A percentile compares a stretch with the other conserved stretches of the same genome.
Conservation (phyloP, 352 stramenopile species). For the Globisporangium cylindrosporum region DNA sequence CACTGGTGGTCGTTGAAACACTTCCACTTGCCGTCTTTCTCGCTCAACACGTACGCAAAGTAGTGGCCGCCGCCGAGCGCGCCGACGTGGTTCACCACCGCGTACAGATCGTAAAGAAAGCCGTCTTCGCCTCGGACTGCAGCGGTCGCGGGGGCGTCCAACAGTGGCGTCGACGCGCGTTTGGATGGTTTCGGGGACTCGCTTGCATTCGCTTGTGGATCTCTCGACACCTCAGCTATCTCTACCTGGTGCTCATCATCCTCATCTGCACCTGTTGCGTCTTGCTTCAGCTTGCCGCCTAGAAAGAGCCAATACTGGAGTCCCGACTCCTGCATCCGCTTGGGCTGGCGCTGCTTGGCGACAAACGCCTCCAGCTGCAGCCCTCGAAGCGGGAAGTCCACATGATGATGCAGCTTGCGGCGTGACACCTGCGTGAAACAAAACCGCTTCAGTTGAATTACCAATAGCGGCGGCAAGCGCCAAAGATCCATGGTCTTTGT, state of each 20-base stretch:
- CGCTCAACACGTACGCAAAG: conserved; percentile 80
- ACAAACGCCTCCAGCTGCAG: conserved; percentile 87
- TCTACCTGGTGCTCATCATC: not conserved
- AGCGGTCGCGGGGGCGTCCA: conserved; percentile 64
- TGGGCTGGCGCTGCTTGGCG: conserved; percentile 49
- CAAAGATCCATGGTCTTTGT: conserved; percentile 98
- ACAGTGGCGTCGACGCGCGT: conserved; percentile 26
- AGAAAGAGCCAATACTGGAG: conserved; percentile 75
- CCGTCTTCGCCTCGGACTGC: conserved; percentile 45
- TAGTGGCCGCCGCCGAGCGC: conserved; percentile 96
- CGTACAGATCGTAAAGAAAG: conserved; percentile 95
- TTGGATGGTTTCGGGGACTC: not conserved
- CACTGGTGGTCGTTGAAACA: conserved; percentile 97
- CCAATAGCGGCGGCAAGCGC: conserved; percentile 95
- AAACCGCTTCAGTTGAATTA: conserved; percentile 99
- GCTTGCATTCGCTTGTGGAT: not conserved
- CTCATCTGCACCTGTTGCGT: not conserved
- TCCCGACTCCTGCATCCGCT: conserved; percentile 42
- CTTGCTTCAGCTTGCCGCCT: conserved; percentile 56
- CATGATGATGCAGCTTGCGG: conserved; percentile 95
- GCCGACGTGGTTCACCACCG: conserved; percentile 97
- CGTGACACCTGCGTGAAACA: conserved; percentile 93
- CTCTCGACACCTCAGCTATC: no score
- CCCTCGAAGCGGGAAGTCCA: conserved; percentile 94
- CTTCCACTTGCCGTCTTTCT: conserved; percentile 94